phyloP scores from a whole-genome alignment of 31 red algal genomes.

The Odonthalia washingtoniensis region DNA sequence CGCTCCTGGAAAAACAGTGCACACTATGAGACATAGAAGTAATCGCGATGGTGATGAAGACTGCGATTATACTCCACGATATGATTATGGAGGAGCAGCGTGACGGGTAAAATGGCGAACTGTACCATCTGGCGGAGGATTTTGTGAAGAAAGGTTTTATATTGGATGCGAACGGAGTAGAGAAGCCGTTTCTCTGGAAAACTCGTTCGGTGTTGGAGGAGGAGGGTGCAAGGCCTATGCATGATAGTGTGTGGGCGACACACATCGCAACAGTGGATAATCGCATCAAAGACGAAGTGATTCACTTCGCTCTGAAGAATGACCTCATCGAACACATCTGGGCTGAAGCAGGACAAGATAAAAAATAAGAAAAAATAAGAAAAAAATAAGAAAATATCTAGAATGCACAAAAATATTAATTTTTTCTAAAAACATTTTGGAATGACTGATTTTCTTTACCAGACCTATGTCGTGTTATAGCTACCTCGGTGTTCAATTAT shows the following conservation, averaged over 20 bases:
- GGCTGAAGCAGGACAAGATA: too few species aligned
- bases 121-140: background rate
- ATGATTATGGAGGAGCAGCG: constrained; percentile 11
- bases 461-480: too few species aligned
- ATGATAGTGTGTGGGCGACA: background rate
- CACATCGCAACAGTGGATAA: background rate
- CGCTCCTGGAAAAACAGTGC: background rate
- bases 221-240: background rate
- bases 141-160: background rate
- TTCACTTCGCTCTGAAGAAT: background rate
- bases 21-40: background rate
- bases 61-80: constrained; percentile 15
- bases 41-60: background rate
- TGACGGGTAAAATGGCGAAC: background rate
- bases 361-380: background rate
- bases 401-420: background rate
- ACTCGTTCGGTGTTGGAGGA: background rate
- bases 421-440: background rate
- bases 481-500: too few species aligned
- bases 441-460: background rate
- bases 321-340: background rate
- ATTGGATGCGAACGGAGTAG: background rate
- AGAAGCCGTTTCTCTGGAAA: background rate
- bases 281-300: background rate
- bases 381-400: background rate